phyloP scores from a whole-genome alignment of 192 early-diverging fungal species.

The Entomortierella lignicola region DNA sequence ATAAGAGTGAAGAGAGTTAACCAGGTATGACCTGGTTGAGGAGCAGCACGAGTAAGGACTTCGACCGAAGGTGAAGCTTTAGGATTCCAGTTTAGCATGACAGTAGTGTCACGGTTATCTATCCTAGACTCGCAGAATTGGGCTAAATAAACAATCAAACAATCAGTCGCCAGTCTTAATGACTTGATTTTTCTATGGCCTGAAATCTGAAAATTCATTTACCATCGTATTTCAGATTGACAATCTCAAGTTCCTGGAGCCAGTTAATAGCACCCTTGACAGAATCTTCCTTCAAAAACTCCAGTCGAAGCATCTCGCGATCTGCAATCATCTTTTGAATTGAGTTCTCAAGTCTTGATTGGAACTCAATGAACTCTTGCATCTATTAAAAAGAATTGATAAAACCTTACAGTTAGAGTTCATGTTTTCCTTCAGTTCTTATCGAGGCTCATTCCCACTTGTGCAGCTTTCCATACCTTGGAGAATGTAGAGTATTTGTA shows the following conservation, averaged over 20 bases:
- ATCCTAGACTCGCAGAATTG: slow-evolving; percentile 54
- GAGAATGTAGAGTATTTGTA: slow-evolving; percentile 89
- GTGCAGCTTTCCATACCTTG: slow-evolving; percentile 63
- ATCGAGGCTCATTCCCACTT: too few relatives aligned
- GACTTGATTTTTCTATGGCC: too few relatives aligned
- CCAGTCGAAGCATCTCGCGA: slow-evolving; percentile 73
- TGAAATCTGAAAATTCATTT: too few relatives aligned
- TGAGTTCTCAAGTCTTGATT: slow-evolving; percentile 74
- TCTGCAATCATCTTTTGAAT: slow-evolving; percentile 78
- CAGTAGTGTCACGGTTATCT: slow-evolving; percentile 81
- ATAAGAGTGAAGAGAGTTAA: slow-evolving; percentile 42
- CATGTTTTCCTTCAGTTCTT: too few relatives aligned
- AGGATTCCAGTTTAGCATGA: slow-evolving; percentile 70
- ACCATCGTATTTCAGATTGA: slow-evolving; percentile 68
- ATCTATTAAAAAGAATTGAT: slow-evolving; percentile 61
- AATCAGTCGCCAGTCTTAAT: slow-evolving; percentile 2
- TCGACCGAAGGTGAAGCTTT: slow-evolving; percentile 42
- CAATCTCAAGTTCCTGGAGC: slow-evolving; percentile 66
- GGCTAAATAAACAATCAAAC: slow-evolving; percentile 35
- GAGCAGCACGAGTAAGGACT: slow-evolving; percentile 53
- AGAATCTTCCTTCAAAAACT: slow-evolving; percentile 63
- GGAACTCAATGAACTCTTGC: slow-evolving; percentile 88
- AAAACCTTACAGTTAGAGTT: too few relatives aligned
- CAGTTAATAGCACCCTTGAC: slow-evolving; percentile 61
- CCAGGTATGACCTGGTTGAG: slow-evolving; percentile 50